Conservation (phyloP, 208 protist species). For the Perkinsela sp. region DNA sequence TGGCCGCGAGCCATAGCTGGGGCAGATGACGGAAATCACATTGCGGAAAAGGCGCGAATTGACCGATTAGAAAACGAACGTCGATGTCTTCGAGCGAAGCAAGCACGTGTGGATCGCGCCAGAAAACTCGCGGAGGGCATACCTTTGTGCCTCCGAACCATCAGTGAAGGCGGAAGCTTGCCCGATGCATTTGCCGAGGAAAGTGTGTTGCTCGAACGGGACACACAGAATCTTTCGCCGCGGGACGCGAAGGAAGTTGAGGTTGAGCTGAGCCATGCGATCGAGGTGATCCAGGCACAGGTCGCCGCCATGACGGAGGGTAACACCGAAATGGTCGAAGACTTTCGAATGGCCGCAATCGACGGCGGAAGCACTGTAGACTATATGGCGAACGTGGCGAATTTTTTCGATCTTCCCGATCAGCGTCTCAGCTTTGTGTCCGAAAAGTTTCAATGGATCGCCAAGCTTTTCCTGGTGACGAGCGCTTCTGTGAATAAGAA, state of each 20-base stretch:
- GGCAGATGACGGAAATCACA: no score
- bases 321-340: no score
- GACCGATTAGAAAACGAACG: no score
- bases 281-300: background rate
- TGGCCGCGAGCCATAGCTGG: no score
- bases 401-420: background rate
- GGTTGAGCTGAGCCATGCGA: background rate
- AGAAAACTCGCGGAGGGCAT: no score
- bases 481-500: background rate
- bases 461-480: background rate
- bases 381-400: background rate
- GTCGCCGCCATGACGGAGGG: background rate
- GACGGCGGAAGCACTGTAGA: background rate
- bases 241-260: background rate
- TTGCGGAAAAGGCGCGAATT: no score
- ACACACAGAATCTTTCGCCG: no score
- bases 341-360: background rate
- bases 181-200: background rate
- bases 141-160: background rate
- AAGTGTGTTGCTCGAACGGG: background rate
- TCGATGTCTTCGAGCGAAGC: no score
- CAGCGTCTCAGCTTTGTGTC: background rate
- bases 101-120: no score
- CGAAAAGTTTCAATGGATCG: background rate
- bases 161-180: background rate